phyloP scores from a whole-genome alignment of 1,284 basidiomycete species.

The Rhodotorula sp. region DNA sequence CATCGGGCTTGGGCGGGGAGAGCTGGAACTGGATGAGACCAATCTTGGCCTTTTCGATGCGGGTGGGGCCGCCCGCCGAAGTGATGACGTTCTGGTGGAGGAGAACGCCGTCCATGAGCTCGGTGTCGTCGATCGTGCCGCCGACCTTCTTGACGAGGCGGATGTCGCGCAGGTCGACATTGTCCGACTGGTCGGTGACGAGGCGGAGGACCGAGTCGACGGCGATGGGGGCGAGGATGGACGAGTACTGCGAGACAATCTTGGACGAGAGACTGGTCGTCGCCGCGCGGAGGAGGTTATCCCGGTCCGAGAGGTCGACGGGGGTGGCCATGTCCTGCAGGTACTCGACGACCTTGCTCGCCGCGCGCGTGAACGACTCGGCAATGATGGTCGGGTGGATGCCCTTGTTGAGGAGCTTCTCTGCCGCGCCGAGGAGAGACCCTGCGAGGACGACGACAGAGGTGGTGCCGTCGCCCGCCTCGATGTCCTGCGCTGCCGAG shows the following conservation, averaged over 20 bases:
- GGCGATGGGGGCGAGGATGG: slow-evolving; percentile 93
- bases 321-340: slow-evolving; percentile 90
- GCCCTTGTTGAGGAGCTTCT: slow-evolving; percentile 93
- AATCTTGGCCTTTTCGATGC: slow-evolving; percentile 98
- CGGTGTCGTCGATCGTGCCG: slow-evolving; percentile 98
- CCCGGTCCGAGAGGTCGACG: slow-evolving; percentile 85
- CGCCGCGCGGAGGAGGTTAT: slow-evolving; percentile 84
- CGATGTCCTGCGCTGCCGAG: slow-evolving; percentile 96
- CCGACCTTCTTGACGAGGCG: slow-evolving; percentile 98
- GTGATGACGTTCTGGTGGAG: slow-evolving; percentile 92
- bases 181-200: slow-evolving; percentile 67
- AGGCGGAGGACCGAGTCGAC: slow-evolving; percentile 93
- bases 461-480: slow-evolving; percentile 99
- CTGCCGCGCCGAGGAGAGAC: slow-evolving; percentile 86
- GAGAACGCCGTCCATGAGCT: slow-evolving; percentile 85
- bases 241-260: slow-evolving; percentile 99
- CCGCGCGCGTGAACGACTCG: slow-evolving; percentile 91
- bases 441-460: slow-evolving; percentile 97
- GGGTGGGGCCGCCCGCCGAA: slow-evolving; percentile 86
- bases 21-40: slow-evolving; percentile 98
- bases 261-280: slow-evolving; percentile 97
- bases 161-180: slow-evolving; percentile 95
- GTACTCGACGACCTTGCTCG: slow-evolving; percentile 89
- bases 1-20: slow-evolving; percentile 95
- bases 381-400: slow-evolving; percentile 98